Evolutionary conservation across 768 basidiomycete species (phyloP).

Genomic region (Termitomyces sp.): DNA sequence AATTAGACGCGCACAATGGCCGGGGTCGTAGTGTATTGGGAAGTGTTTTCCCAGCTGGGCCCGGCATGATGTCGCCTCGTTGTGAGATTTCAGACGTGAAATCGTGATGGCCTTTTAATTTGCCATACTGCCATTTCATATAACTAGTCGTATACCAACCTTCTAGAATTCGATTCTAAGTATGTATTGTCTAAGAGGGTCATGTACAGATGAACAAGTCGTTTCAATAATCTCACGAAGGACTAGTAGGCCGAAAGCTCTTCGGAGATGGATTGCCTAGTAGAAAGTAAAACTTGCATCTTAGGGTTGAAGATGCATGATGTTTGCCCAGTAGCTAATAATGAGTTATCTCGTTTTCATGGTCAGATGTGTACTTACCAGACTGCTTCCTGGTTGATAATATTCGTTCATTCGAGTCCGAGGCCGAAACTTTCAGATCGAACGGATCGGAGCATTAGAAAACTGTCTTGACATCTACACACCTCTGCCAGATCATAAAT

Average conservation of each 20-base stretch:
- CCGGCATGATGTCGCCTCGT: background rate
- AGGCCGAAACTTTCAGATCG: background rate
- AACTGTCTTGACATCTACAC: background rate
- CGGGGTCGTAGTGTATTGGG: background rate
- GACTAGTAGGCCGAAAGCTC: background rate
- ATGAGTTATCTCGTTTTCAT: background rate
- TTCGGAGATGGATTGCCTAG: background rate
- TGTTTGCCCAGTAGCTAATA: background rate
- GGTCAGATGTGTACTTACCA: background rate
- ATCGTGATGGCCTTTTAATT: slow-evolving; percentile 13
- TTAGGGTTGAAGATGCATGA: background rate
- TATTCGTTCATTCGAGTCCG: background rate
- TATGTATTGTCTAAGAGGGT: background rate
- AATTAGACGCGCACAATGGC: background rate
- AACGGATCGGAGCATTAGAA: background rate
- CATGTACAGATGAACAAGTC: background rate
- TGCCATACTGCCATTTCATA: slow-evolving; percentile 7
- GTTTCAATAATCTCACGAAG: background rate
- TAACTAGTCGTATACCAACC: slow-evolving; percentile 1
- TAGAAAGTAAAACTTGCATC: background rate
- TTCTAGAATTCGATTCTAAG: background rate
- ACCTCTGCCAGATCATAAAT: background rate
- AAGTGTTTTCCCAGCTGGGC: background rate
- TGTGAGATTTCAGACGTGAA: background rate
- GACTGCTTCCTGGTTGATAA: too few species aligned